Percentiles rank a stretch among this genome's conserved stretches.
Conservation (phyloP, 805 yeast genomes). For the Middelhovenomyces tepae region DNA sequence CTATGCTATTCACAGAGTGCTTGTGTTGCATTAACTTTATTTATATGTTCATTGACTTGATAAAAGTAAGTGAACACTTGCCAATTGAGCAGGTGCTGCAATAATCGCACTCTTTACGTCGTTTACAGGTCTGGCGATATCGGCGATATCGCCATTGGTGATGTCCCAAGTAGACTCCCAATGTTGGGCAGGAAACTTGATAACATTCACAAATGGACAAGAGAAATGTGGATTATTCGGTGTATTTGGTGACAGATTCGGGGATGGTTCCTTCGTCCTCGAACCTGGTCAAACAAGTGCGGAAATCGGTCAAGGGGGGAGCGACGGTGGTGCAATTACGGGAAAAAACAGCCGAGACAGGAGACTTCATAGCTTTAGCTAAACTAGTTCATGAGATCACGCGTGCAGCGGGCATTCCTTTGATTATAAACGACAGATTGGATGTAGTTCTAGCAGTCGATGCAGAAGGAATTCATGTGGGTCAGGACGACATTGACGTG, state of each 20-base stretch:
- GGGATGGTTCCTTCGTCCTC: slow-evolving; percentile 57
- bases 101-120: no score
- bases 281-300: slow-evolving; percentile 50
- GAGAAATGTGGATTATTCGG: slow-evolving; percentile 48
- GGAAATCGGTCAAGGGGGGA: slow-evolving; percentile 57
- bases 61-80: no score
- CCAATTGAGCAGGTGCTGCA: no score
- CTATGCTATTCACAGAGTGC: no score
- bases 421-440: slow-evolving; percentile 76
- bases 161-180: no score
- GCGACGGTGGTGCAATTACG: slow-evolving; percentile 77
- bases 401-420: slow-evolving; percentile 50
- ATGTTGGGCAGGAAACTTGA: no score
- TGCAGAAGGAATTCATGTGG: slow-evolving; percentile 90
- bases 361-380: slow-evolving; percentile 59
- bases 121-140: no score
- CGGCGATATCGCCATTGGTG: no score
- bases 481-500: slow-evolving; percentile 78
- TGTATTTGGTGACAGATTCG: slow-evolving; percentile 76
- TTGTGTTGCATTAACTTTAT: no score
- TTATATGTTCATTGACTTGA: no score
- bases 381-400: slow-evolving; percentile 53
- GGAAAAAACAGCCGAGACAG: slow-evolving; percentile 65
- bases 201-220: no score
- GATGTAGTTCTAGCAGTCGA: slow-evolving; percentile 85